Base-by-base conservation (phyloP, 2,329 filamentous ascomycete species). In the Aspergillus eucalypticola region DNA sequence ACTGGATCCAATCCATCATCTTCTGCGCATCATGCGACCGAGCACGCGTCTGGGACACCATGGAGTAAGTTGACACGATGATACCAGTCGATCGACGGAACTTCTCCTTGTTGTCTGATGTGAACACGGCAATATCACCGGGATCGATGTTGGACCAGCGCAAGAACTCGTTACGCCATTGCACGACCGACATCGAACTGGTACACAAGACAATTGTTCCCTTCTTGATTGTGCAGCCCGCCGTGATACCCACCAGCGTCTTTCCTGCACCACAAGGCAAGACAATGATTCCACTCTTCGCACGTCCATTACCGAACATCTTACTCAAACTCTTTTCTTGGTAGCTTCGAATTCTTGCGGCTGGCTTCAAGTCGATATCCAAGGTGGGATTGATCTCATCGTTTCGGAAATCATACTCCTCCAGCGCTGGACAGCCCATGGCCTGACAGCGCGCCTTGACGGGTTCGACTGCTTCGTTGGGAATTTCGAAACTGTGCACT, bases 111-210 rank as follows among this genome's bases (percentile, higher is more conserved):
- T 91, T 91, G 67, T 96, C 92, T 0, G 93, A 94, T 0, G 95
- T 97, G 76, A 99, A 99, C 57, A 96, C 88, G 29, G 93, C 92
- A 70, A 99, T 93, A 71, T 97, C 92, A 66, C 94, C 89, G 0
- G 93, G 92, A 68, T 93, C 90, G 63, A 96, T 96, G 71, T 98
- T 98, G n/a, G 93, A 97, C 95, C 95, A 99, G 69, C 97, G 96
- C 64, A 98, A 80, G 73, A 99, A 99, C 72, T 99, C 95, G 62
- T 95, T 89, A 61, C 92, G 85, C 95, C 95, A 99, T 75, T 99
- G 95, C 19, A 96, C 90, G 5, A 96, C 95, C 6, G 92, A 97
- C 94, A 99, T 99, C 56, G 92, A 94, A 72, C 92, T 96, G 2
- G 95, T 99, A 79, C 92, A 96, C 19, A 99, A 86, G 7, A 99